These are phyloP conservation scores for Schwanniomyces vanrijiae DNA, from an alignment of 805 yeast species.

Conservation along the genomic window DNA sequence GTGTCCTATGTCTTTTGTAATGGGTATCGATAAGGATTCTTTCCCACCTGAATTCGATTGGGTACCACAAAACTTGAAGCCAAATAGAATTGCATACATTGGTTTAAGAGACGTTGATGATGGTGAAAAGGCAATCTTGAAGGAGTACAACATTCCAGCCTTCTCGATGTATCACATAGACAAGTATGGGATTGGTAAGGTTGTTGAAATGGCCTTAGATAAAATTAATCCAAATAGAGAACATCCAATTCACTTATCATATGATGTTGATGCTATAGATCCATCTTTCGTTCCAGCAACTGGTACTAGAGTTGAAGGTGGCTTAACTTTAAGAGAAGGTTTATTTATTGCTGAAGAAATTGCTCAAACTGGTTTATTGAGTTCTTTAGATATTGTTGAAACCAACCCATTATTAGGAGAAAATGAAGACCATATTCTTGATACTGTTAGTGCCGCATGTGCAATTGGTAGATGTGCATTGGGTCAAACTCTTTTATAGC, in stretches of 20 bases:
- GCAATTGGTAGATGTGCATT: slow-evolving; percentile 91
- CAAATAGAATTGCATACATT: slow-evolving; percentile 80
- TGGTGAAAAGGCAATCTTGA: slow-evolving; percentile 76
- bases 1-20: slow-evolving; percentile 88
- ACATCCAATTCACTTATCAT: slow-evolving; percentile 81
- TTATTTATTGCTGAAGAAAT: slow-evolving; percentile 88
- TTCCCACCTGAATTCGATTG: slow-evolving; percentile 78
- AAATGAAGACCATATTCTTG: slow-evolving; percentile 70
- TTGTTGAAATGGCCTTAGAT: slow-evolving; percentile 86
- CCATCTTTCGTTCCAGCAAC: slow-evolving; percentile 95
- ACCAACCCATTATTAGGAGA: slow-evolving; percentile 87
- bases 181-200: slow-evolving; percentile 87
- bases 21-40: slow-evolving; percentile 71
- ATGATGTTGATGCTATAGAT: slow-evolving; percentile 96
- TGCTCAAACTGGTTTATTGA: slow-evolving; percentile 85
- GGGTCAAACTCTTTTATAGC: slow-evolving; percentile 78
- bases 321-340: slow-evolving; percentile 91
- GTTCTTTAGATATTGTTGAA: slow-evolving; percentile 90
- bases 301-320: slow-evolving; percentile 97
- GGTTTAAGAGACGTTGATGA: slow-evolving; percentile 92
- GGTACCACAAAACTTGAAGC: slow-evolving; percentile 69
- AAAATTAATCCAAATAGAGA: slow-evolving; percentile 68
- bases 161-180: slow-evolving; percentile 96
- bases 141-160: slow-evolving; percentile 73
- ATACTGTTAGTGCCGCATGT: slow-evolving; percentile 87